Evolutionary conservation across 129 eudicot genomes (phyloP).

Genomic region (Solidago caesia): DNA sequence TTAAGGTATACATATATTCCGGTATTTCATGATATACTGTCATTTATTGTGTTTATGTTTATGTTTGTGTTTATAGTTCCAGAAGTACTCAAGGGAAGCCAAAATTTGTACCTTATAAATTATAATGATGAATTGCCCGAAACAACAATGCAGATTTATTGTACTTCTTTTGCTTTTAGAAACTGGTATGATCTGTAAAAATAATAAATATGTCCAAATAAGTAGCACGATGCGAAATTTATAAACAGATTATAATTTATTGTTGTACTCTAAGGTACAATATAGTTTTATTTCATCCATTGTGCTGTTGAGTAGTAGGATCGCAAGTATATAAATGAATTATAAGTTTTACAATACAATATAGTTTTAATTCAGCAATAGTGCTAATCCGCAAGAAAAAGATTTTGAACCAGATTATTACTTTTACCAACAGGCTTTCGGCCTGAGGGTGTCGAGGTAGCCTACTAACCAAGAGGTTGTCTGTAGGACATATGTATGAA

Average conservation of each 20-base stretch:
- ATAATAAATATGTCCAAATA: background rate
- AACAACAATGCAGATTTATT: constrained; percentile 61
- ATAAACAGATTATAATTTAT: no score
- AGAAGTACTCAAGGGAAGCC: constrained; percentile 80
- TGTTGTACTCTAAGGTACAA: no score
- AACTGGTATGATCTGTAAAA: constrained; percentile 9
- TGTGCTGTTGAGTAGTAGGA: no score
- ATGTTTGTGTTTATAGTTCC: constrained; percentile 44
- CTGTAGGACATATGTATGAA: no score
- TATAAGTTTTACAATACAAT: background rate
- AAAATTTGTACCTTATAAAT: constrained; percentile 69
- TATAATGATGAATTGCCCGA: constrained; percentile 62
- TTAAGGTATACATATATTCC: constrained; percentile 39
- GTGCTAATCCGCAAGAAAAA: background rate
- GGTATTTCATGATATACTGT: background rate
- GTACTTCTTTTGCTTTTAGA: constrained; percentile 49
- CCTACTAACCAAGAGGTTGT: no score
- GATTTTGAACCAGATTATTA: background rate
- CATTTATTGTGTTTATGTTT: background rate
- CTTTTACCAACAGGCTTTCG: no score
- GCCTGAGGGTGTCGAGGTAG: no score
- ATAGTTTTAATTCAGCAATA: background rate
- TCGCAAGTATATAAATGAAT: no score
- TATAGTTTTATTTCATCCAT: no score
- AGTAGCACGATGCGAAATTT: no score